Conservation (phyloP, 768 basidiomycete genomes). For the Clitopilus hobsonii region DNA sequence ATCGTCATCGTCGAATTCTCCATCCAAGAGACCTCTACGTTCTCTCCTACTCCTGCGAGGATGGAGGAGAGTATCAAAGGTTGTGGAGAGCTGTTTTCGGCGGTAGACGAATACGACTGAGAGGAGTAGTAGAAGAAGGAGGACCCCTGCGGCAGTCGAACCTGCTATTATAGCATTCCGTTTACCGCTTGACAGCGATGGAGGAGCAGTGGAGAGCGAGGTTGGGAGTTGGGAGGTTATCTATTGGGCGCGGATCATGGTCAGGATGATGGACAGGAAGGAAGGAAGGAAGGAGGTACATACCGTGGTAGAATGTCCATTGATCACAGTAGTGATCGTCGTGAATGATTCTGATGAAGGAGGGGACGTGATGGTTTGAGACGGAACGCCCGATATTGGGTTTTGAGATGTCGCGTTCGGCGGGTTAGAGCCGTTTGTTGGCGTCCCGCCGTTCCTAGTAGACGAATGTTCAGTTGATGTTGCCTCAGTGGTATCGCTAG, state of each 20-base stretch:
- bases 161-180: constrained; percentile 40
- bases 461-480: neutral
- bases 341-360: constrained; percentile 10
- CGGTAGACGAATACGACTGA: constrained; percentile 31
- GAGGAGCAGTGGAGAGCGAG: constrained; percentile 19
- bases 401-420: neutral
- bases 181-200: constrained; percentile 7
- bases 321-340: constrained; percentile 9
- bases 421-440: neutral
- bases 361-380: neutral
- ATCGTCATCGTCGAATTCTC: constrained; percentile 33
- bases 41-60: constrained; percentile 13
- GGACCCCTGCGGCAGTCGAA: constrained; percentile 30
- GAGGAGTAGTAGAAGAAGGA: constrained; percentile 29
- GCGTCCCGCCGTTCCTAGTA: neutral
- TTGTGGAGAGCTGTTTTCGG: constrained; percentile 29
- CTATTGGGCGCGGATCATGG: constrained; percentile 4
- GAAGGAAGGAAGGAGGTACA: neutral
- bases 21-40: constrained; percentile 24
- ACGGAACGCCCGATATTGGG: neutral
- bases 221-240: constrained; percentile 23
- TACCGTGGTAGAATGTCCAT: constrained; percentile 9
- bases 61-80: constrained; percentile 9
- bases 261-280: neutral
- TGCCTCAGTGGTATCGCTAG: neutral